Base-by-base conservation (phyloP, 1,139 yeast species). In the Geotrichum restrictum region DNA sequence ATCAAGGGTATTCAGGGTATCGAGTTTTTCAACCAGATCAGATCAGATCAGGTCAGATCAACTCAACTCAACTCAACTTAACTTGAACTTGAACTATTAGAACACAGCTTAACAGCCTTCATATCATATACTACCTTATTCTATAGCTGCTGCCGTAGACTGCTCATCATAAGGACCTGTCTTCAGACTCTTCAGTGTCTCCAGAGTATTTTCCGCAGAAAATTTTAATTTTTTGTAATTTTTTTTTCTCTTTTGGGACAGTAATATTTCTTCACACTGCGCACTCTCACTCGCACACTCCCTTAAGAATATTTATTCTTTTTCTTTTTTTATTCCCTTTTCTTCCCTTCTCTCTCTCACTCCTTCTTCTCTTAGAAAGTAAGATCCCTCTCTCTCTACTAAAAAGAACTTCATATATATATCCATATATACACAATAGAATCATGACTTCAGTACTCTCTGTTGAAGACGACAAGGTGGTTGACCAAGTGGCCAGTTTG, bases 401-500 rank as follows among this genome's bases (percentile, higher is more conserved):
- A 31, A 31, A 31, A 31, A 11, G 32, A 29, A 29, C 7, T n/a
- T n/a, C n/a, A n/a, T n/a, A n/a, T n/a, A n/a, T n/a, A n/a, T n/a
- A n/a, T n/a, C 11, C 7, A 29, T 29, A 29, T 29, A 29, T 29
- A 29, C 32, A 29, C 7, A 29, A 29, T 11, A 31, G 2, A 31
- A 31, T 24, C 5, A 24, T 24, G 29, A 24, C 29, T 8, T 24
- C 29, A 5, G 29, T 24, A 24, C 29, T 14, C 11, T 13, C 41
- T 4, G 27, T 13, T 21, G 19, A n/a, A n/a, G n/a, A 11, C 41
- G 41, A 37, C 24, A 13, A 18, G 3, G 41, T 37, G 22, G 24
- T 18, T 24, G 18, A 62, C 38, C 56, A 62, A 52, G 60, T 64
- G 39, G 59, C 57, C 44, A 56, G 57, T 47, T 53, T 63, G 47